Percentiles rank a stretch among this genome's conserved stretches.
Conservation (phyloP, 164 flowering plant genomes). For the Magnolia changhungtana region DNA sequence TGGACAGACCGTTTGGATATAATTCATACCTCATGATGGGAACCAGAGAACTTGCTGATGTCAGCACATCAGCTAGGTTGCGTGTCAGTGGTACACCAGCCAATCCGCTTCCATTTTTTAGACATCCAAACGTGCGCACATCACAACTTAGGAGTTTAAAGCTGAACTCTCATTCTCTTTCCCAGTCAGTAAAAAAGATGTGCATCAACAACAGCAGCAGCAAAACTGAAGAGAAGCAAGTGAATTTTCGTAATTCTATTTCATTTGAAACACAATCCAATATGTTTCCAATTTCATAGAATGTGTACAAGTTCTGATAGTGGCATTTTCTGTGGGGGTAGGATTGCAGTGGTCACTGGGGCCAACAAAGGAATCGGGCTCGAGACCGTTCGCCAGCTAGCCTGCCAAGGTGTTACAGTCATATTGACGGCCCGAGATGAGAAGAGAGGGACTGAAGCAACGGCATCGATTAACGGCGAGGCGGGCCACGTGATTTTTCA, state of each 20-base stretch:
- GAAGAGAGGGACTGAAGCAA: slow-evolving; percentile 47
- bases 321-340: neutral
- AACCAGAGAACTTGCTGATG: too few relatives aligned
- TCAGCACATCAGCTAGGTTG: too few relatives aligned
- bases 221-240: neutral
- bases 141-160: too few relatives aligned
- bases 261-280: neutral
- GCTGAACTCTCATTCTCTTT: too few relatives aligned
- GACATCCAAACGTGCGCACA: too few relatives aligned
- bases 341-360: slow-evolving; percentile 65
- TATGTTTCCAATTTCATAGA: neutral
- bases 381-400: slow-evolving; percentile 50
- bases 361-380: slow-evolving; percentile 68
- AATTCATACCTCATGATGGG: too few relatives aligned
- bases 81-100: too few relatives aligned
- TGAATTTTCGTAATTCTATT: neutral
- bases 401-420: slow-evolving; percentile 39
- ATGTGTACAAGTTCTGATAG: too few relatives aligned
- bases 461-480: slow-evolving; percentile 32
- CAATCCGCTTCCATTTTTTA: too few relatives aligned
- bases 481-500: slow-evolving; percentile 49
- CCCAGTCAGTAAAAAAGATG: neutral
- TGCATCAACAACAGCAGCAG: neutral
- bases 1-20: too few relatives aligned
- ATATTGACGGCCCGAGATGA: slow-evolving; percentile 55